phyloP scores from a whole-genome alignment of 768 basidiomycete genomes.

The Lepiota brunneoincarnata region DNA sequence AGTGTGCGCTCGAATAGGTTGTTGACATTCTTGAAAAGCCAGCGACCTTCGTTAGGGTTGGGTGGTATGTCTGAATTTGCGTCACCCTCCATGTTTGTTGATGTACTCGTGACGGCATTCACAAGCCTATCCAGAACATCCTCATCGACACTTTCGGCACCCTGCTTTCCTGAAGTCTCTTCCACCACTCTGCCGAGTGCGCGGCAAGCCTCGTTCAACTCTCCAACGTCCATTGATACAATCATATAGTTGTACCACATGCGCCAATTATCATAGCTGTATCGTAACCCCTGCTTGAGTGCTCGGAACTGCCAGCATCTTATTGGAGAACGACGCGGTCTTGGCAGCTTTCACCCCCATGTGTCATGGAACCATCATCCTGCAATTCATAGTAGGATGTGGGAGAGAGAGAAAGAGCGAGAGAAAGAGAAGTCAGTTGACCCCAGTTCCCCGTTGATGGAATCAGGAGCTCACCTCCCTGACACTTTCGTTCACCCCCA shows the following conservation, averaged over 20 bases:
- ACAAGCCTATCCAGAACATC: slow-evolving; percentile 91
- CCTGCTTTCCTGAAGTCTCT: slow-evolving; percentile 50
- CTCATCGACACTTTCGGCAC: slow-evolving; percentile 67
- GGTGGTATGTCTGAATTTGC: slow-evolving; percentile 23
- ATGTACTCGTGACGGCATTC: slow-evolving; percentile 70
- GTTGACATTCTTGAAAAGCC: slow-evolving; percentile 62
- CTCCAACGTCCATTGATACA: slow-evolving; percentile 89
- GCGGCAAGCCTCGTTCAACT: slow-evolving; percentile 82
- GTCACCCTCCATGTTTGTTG: slow-evolving; percentile 27
- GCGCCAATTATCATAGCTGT: slow-evolving; percentile 88
- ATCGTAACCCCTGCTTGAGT: slow-evolving; percentile 84
- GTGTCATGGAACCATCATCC: slow-evolving; percentile 4
- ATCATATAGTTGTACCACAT: slow-evolving; percentile 99
- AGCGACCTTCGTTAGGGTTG: slow-evolving; percentile 64
- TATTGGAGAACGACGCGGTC: slow-evolving; percentile 65
- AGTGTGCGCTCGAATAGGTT: slow-evolving; percentile 76
- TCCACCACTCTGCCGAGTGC: slow-evolving; percentile 84
- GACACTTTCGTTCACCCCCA: slow-evolving; percentile 27
- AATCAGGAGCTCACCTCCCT: slow-evolving; percentile 20
- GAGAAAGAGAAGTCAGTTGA: slow-evolving; percentile 2
- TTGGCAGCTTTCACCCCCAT: slow-evolving; percentile 21
- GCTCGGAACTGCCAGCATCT: slow-evolving; percentile 89
- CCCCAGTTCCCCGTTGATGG: neutral
- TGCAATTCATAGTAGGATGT: neutral
- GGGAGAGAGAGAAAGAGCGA: slow-evolving; percentile 4